Evolutionary conservation across 768 basidiomycete species (phyloP).

Genomic region (Cantharellus cinnabarinus): DNA sequence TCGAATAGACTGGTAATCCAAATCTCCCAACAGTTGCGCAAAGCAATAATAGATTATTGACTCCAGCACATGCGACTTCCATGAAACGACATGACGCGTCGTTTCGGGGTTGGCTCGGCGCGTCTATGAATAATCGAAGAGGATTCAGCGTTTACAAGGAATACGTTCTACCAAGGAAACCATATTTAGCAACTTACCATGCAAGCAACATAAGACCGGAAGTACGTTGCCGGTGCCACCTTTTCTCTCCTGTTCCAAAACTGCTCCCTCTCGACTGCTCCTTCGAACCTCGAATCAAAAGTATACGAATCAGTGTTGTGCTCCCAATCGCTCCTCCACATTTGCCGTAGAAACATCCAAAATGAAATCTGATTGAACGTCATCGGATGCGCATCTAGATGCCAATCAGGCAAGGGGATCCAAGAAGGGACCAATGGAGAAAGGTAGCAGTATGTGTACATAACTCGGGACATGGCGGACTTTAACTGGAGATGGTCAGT

Average conservation of each 20-base stretch:
- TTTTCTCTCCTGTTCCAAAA: neutral
- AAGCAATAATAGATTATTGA: neutral
- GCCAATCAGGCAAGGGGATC: neutral
- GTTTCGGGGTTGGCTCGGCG: neutral
- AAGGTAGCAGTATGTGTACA: neutral
- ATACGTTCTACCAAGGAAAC: no score
- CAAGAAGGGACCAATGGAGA: neutral
- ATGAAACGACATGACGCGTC: neutral
- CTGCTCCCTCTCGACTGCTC: neutral
- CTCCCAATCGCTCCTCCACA: neutral
- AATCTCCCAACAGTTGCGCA: neutral
- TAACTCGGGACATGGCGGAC: neutral
- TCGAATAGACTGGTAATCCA: neutral
- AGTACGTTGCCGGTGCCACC: neutral
- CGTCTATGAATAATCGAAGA: neutral
- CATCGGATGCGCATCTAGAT: neutral
- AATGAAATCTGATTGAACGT: neutral
- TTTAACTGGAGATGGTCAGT: neutral
- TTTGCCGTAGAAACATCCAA: neutral
- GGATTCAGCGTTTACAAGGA: no score
- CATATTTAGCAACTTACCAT: conserved; percentile 1
- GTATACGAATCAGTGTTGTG: neutral
- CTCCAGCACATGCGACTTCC: neutral
- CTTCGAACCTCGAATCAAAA: neutral
- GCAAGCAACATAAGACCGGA: neutral